Conservation (phyloP, 2,329 filamentous ascomycete species). For the Neofusicoccum kwambonambiense region DNA sequence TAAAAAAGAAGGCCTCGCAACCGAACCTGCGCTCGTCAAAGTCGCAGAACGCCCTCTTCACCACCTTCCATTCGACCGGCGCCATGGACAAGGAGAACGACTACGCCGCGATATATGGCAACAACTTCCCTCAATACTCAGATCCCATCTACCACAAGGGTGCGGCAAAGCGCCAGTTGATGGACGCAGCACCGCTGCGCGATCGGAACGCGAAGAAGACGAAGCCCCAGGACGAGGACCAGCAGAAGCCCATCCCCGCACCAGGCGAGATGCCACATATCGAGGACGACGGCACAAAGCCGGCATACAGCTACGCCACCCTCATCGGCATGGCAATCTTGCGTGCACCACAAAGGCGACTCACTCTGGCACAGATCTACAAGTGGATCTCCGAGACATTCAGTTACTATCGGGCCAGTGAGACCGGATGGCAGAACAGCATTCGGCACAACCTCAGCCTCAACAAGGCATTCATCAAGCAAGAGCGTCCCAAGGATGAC, state of each 20-base stretch:
- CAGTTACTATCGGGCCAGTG: conserved; percentile 75
- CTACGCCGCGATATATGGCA: conserved; percentile 15
- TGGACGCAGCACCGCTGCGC: conserved; percentile 72
- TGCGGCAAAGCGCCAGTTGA: conserved; percentile 59
- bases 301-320: conserved; percentile 87
- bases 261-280: conserved; percentile 78
- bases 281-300: conserved; percentile 84
- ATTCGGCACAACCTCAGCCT: conserved; percentile 97
- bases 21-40: conserved; percentile 19
- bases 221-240: conserved; percentile 53
- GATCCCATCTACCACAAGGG: conserved; percentile 47
- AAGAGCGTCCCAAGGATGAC: conserved; percentile 93
- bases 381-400: conserved; percentile 99
- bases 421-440: conserved; percentile 97
- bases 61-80: conserved; percentile 48
- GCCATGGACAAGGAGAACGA: conserved; percentile 51
- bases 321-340: conserved; percentile 97
- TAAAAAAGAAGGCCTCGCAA: conserved; percentile 56
- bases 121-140: conserved; percentile 45
- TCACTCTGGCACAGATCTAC: conserved; percentile 94
- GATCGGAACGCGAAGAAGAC: conserved; percentile 68
- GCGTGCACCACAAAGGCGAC: conserved; percentile 74
- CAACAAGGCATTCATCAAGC: conserved; percentile 95
- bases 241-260: conserved; percentile 59
- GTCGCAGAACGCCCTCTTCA: conserved; percentile 54